phyloP scores from a whole-genome alignment of 345 rosid genomes.

The Triadica sebifera region DNA sequence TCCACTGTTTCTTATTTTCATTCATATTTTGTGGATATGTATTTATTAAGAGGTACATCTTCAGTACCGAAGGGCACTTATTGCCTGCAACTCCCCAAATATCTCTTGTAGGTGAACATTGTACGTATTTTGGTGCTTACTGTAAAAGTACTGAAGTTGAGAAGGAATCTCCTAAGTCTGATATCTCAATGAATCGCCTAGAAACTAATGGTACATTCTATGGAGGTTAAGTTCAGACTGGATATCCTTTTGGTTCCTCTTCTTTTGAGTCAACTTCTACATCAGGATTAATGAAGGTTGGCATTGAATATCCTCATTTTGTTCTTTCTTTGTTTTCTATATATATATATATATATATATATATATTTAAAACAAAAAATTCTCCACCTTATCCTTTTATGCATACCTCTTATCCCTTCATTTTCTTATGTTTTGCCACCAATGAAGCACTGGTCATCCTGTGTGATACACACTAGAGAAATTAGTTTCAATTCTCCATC shows the following conservation, averaged over 20 bases:
- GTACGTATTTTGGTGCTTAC: conserved; percentile 81
- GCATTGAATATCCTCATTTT: conserved; percentile 13
- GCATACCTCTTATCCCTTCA: neutral
- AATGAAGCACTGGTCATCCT: neutral
- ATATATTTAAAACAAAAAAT: too few relatives aligned
- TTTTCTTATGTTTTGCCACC: neutral
- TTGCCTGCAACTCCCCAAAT: conserved; percentile 87
- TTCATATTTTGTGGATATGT: neutral
- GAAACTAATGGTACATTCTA: conserved; percentile 40
- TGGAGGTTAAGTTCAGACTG: conserved; percentile 31
- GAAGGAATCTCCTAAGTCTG: conserved; percentile 34
- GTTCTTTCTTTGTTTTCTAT: neutral
- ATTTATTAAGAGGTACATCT: conserved; percentile 57
- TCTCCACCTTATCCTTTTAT: too few relatives aligned
- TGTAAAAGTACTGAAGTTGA: conserved; percentile 49
- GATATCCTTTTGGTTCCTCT: conserved; percentile 33
- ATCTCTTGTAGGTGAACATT: conserved; percentile 76
- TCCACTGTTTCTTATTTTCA: conserved; percentile 1
- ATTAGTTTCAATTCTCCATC: neutral
- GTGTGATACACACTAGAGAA: neutral
- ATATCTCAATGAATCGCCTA: conserved; percentile 27
- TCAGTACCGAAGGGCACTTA: conserved; percentile 94
- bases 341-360: too few relatives aligned
- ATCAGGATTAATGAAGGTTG: conserved; percentile 77
- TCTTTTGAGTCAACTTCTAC: conserved; percentile 44